Percentiles rank a stretch among this genome's conserved stretches.
Evolutionary conservation across 2,329 filamentous ascomycete genomes (phyloP).

Genomic region (Fusarium sp.): DNA sequence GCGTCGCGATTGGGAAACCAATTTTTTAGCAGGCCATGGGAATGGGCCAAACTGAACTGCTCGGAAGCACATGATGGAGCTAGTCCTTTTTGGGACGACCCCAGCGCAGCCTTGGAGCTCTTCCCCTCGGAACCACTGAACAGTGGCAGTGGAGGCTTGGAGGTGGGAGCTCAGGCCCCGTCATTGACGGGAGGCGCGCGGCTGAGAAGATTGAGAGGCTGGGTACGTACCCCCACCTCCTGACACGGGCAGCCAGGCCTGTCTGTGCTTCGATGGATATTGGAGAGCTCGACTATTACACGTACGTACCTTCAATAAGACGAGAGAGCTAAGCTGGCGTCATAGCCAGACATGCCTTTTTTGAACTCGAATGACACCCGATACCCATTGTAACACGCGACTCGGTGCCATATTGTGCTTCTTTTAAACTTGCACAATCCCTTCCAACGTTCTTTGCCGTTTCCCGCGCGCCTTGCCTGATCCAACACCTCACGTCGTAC

Average conservation of each 20-base stretch:
- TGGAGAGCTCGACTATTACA: slow-evolving; percentile 28
- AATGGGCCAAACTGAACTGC: slow-evolving; percentile 7
- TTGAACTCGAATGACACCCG: slow-evolving; percentile 11
- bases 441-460: not conserved
- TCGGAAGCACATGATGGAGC: slow-evolving; percentile 43
- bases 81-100: slow-evolving; percentile 33
- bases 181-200: not conserved
- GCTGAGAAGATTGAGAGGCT: slow-evolving; percentile 23
- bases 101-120: slow-evolving; percentile 29
- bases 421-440: slow-evolving; percentile 2
- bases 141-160: slow-evolving; percentile 3
- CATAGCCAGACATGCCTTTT: slow-evolving; percentile 25
- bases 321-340: slow-evolving; percentile 35
- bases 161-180: not conserved
- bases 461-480: not conserved
- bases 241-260: slow-evolving; percentile 13
- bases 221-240: slow-evolving; percentile 42
- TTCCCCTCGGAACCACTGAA: not conserved
- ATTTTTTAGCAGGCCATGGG: slow-evolving; percentile 43
- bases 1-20: slow-evolving; percentile 45
- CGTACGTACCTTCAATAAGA: slow-evolving; percentile 24
- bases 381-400: slow-evolving; percentile 3
- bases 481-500: slow-evolving; percentile 1
- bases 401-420: not conserved
- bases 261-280: slow-evolving; percentile 1